Conservation (phyloP, 208 protist species). For the Plasmodiophora brassicae region DNA sequence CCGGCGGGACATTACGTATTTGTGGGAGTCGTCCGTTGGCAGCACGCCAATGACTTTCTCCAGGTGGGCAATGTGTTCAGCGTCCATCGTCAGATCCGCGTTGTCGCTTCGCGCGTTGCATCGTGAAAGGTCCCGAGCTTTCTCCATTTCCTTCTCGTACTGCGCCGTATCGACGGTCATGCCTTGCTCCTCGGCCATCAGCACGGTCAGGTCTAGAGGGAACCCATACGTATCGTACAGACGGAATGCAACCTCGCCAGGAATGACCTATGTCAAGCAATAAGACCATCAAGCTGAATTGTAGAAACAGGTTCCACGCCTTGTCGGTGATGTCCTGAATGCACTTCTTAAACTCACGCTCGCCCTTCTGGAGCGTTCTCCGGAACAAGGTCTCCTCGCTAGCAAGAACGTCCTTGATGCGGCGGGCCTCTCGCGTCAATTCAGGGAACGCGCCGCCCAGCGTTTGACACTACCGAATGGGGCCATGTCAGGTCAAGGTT, state of each 20-base stretch:
- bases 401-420: slow-evolving; percentile 76
- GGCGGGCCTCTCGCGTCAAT: slow-evolving; percentile 68
- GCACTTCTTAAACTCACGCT: slow-evolving; percentile 80
- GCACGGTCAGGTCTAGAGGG: slow-evolving; percentile 90
- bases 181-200: slow-evolving; percentile 90
- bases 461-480: no score
- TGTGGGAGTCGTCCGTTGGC: slow-evolving; percentile 81
- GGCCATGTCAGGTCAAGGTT: no score
- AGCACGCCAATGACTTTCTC: slow-evolving; percentile 59
- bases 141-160: slow-evolving; percentile 48
- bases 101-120: background rate
- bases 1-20: slow-evolving; percentile 68
- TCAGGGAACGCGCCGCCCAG: slow-evolving; percentile 84
- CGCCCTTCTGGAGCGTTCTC: slow-evolving; percentile 84
- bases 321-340: background rate
- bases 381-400: slow-evolving; percentile 92
- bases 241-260: slow-evolving; percentile 43
- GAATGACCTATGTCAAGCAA: background rate
- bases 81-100: slow-evolving; percentile 36
- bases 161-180: slow-evolving; percentile 60
- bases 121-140: background rate
- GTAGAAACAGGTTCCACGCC: background rate
- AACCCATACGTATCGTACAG: slow-evolving; percentile 72
- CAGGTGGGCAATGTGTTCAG: slow-evolving; percentile 75
- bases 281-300: background rate